Conservation (phyloP, 345 rosid genomes). For the Gossypium mustelinum region DNA sequence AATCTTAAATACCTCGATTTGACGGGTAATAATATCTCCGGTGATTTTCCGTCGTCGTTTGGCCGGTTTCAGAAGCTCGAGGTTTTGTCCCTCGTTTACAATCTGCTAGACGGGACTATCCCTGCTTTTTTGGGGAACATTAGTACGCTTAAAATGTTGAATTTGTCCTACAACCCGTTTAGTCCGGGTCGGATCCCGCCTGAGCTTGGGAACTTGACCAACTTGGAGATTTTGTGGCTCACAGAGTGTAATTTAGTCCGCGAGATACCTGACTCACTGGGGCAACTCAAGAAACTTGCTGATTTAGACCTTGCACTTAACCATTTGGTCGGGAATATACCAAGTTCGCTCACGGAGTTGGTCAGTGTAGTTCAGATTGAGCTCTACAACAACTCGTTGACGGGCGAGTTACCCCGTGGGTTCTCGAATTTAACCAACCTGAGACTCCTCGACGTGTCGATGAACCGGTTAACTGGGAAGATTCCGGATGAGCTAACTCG, state of each 20-base stretch:
- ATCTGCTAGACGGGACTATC: constrained; percentile 64
- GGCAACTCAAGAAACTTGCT: constrained; percentile 53
- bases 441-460: constrained; percentile 79
- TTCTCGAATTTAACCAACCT: constrained; percentile 55
- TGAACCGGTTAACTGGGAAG: constrained; percentile 67
- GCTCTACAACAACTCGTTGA: constrained; percentile 88
- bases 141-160: constrained; percentile 61
- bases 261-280: constrained; percentile 80
- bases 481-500: constrained; percentile 73
- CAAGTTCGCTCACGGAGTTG: constrained; percentile 64
- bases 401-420: constrained; percentile 62
- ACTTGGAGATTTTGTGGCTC: constrained; percentile 86
- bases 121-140: constrained; percentile 71
- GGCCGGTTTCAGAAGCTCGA: constrained; percentile 66
- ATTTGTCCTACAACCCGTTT: constrained; percentile 85
- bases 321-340: constrained; percentile 56
- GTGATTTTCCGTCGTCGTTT: constrained; percentile 67
- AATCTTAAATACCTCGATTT: constrained; percentile 55
- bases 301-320: constrained; percentile 89
- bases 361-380: constrained; percentile 72
- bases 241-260: constrained; percentile 79
- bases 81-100: constrained; percentile 71
- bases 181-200: constrained; percentile 68
- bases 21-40: constrained; percentile 84
- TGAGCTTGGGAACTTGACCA: constrained; percentile 77